A percentile compares a stretch with the other conserved stretches of the same genome.
Conservation (phyloP, 2,329 filamentous ascomycete genomes). For the Claviceps fusiformis region DNA sequence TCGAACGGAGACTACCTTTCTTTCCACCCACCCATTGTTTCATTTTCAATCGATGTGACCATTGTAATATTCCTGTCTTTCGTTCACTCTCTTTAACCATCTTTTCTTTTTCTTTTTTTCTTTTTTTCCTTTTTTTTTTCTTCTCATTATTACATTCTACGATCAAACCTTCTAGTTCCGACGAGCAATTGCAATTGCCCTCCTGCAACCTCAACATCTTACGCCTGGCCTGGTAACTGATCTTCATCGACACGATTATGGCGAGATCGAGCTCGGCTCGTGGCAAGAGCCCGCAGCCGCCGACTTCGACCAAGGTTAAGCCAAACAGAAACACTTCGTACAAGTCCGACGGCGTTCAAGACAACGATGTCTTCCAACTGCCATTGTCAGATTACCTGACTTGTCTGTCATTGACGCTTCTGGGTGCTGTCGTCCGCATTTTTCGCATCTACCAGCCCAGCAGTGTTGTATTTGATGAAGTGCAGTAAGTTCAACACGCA, state of each 20-base stretch:
- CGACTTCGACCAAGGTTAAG: slow-evolving; percentile 22
- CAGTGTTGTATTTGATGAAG: slow-evolving; percentile 97
- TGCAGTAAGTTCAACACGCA: slow-evolving; percentile 62
- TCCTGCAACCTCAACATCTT: not conserved
- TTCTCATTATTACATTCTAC: not conserved
- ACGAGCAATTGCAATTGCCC: not conserved
- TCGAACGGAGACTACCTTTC: not conserved
- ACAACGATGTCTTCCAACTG: slow-evolving; percentile 86
- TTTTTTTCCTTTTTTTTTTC: not conserved
- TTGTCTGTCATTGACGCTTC: slow-evolving; percentile 55
- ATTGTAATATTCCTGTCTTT: slow-evolving; percentile 2
- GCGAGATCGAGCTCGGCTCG: slow-evolving; percentile 20
- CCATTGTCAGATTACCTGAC: slow-evolving; percentile 73
- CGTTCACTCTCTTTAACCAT: slow-evolving; percentile 12
- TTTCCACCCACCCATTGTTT: slow-evolving; percentile 5
- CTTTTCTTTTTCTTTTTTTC: not conserved
- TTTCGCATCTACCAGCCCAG: slow-evolving; percentile 94
- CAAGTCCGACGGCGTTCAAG: slow-evolving; percentile 64
- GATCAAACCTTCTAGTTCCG: not conserved
- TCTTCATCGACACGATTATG: slow-evolving; percentile 13
- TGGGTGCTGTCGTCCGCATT: slow-evolving; percentile 69
- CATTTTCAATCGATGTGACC: slow-evolving; percentile 2
- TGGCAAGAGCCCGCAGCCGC: slow-evolving; percentile 24
- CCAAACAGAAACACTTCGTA: slow-evolving; percentile 40
- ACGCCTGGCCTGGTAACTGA: not conserved